phyloP scores from a whole-genome alignment of 208 protist species.

The Crithidia expoeki region DNA sequence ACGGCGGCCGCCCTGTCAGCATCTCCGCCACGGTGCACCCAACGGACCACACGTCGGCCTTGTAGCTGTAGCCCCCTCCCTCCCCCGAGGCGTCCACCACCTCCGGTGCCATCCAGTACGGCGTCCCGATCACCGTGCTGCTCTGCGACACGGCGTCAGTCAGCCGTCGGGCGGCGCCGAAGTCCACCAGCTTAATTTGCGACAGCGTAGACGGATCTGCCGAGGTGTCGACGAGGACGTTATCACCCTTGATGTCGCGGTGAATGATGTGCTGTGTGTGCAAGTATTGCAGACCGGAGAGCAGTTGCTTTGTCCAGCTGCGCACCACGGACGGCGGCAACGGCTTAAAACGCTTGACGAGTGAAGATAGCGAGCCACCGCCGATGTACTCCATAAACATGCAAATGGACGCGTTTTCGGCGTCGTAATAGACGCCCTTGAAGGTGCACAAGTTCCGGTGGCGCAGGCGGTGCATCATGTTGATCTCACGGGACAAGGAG shows the following conservation, averaged over 20 bases:
- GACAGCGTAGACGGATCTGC: slow-evolving; percentile 51
- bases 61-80: slow-evolving; percentile 83
- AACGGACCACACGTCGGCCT: slow-evolving; percentile 94
- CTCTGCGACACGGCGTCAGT: slow-evolving; percentile 86
- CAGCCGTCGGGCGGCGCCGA: slow-evolving; percentile 82
- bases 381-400: slow-evolving; percentile 95
- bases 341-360: slow-evolving; percentile 90
- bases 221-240: slow-evolving; percentile 87
- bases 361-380: slow-evolving; percentile 80
- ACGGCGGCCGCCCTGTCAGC: slow-evolving; percentile 92
- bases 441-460: slow-evolving; percentile 94
- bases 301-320: slow-evolving; percentile 89
- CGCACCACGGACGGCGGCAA: slow-evolving; percentile 81
- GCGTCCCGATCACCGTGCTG: slow-evolving; percentile 90
- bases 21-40: slow-evolving; percentile 94
- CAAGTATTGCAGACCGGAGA: slow-evolving; percentile 84
- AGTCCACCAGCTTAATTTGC: slow-evolving; percentile 93
- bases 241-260: slow-evolving; percentile 93
- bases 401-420: slow-evolving; percentile 61
- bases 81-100: slow-evolving; percentile 73
- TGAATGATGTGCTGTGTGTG: slow-evolving; percentile 93
- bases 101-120: slow-evolving; percentile 95
- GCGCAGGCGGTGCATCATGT: slow-evolving; percentile 88
- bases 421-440: slow-evolving; percentile 82
- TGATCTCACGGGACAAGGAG: slow-evolving; percentile 90